phyloP scores from a whole-genome alignment of 805 yeast genomes.

The Sugiyamaella mastotermitis region DNA sequence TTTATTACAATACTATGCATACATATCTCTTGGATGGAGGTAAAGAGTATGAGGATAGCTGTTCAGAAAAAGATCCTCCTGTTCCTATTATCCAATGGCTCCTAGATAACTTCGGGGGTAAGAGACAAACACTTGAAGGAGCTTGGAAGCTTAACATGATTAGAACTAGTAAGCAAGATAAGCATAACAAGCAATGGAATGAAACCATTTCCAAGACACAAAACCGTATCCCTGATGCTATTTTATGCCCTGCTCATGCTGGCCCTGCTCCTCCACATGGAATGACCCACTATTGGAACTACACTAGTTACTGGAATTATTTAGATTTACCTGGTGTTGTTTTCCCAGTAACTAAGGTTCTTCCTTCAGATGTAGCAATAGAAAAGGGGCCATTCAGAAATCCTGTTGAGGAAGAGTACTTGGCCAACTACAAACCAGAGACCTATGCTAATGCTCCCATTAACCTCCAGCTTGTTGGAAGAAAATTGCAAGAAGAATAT shows the following conservation, averaged over 20 bases:
- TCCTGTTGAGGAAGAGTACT: constrained; percentile 3
- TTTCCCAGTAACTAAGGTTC: too few species aligned
- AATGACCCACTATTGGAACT: constrained; percentile 70
- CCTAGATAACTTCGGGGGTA: constrained; percentile 40
- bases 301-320: constrained; percentile 68
- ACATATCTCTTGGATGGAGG: too few species aligned
- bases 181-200: constrained; percentile 6
- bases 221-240: constrained; percentile 5
- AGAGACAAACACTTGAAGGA: constrained; percentile 15
- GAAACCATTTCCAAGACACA: neutral
- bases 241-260: constrained; percentile 35
- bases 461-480: constrained; percentile 49
- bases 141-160: constrained; percentile 5
- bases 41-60: too few species aligned
- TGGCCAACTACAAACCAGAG: too few species aligned
- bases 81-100: constrained; percentile 40
- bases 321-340: constrained; percentile 59
- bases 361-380: too few species aligned
- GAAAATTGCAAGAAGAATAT: constrained; percentile 54
- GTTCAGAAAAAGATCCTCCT: too few species aligned
- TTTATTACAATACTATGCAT: constrained; percentile 26
- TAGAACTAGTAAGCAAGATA: constrained; percentile 1
- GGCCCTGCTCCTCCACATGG: constrained; percentile 68
- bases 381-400: too few species aligned
- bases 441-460: too few species aligned